Conservation (phyloP, 768 basidiomycete genomes). For the Termitomyces sp. region DNA sequence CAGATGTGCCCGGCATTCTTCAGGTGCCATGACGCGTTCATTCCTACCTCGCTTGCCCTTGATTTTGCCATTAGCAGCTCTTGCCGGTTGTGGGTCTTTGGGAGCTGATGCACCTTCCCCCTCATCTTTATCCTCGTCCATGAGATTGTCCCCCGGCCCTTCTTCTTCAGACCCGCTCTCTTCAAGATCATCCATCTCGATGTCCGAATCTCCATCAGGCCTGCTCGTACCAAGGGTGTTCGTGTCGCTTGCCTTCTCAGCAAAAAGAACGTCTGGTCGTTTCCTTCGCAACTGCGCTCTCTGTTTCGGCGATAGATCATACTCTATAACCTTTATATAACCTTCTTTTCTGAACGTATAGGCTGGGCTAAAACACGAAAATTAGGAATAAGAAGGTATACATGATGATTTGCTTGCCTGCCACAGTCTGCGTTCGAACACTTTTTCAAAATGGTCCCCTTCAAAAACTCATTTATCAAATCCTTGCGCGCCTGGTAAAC, state of each 20-base stretch:
- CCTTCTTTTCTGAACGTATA: slow-evolving; percentile 95
- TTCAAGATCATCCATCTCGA: slow-evolving; percentile 48
- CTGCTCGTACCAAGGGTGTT: slow-evolving; percentile 22
- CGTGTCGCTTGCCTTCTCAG: slow-evolving; percentile 37
- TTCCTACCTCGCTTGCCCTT: slow-evolving; percentile 79
- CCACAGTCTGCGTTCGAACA: slow-evolving; percentile 77
- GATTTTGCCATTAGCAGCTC: slow-evolving; percentile 71
- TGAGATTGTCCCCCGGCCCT: slow-evolving; percentile 44
- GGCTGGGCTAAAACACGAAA: slow-evolving; percentile 45
- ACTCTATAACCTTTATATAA: slow-evolving; percentile 91
- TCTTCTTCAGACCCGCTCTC: slow-evolving; percentile 30
- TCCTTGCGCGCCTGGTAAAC: slow-evolving; percentile 87
- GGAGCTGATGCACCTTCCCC: slow-evolving; percentile 7
- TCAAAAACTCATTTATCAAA: slow-evolving; percentile 79
- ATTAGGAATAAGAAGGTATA: slow-evolving; percentile 6
- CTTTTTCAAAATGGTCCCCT: slow-evolving; percentile 58
- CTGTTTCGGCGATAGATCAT: slow-evolving; percentile 80
- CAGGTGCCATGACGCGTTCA: slow-evolving; percentile 87
- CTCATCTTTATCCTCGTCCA: slow-evolving; percentile 44
- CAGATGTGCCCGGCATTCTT: slow-evolving; percentile 93
- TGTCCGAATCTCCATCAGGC: slow-evolving; percentile 38
- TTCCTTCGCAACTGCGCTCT: slow-evolving; percentile 56
- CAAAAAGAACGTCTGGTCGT: slow-evolving; percentile 75
- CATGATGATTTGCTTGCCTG: slow-evolving; percentile 54
- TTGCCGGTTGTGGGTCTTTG: slow-evolving; percentile 38